A percentile compares a stretch with the other conserved stretches of the same genome.
Conservation (phyloP, 2,329 filamentous ascomycete species). For the Drechmeria coniospora region DNA sequence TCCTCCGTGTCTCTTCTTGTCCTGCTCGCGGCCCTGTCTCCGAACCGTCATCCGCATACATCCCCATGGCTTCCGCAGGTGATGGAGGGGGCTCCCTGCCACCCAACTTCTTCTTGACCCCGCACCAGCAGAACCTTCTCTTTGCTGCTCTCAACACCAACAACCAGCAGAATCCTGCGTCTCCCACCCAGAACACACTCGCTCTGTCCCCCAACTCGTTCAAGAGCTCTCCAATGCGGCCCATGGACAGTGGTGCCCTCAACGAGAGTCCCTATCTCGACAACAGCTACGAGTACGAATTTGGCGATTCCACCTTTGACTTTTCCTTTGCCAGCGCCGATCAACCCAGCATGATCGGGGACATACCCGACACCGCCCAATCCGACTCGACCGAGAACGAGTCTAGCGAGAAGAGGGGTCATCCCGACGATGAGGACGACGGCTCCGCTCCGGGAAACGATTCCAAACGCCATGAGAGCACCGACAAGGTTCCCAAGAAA, state of each 20-base stretch:
- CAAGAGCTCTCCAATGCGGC: conserved; percentile 31
- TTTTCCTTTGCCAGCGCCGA: conserved; percentile 37
- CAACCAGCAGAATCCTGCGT: conserved; percentile 21
- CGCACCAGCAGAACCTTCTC: conserved; percentile 61
- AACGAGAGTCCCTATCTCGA: conserved; percentile 75
- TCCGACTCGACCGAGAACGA: conserved; percentile 42
- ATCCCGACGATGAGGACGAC: conserved; percentile 54
- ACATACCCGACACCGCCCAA: conserved; percentile 42
- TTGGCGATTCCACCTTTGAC: conserved; percentile 64
- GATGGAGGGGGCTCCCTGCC: conserved; percentile 24
- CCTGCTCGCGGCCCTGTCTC: too few relatives aligned
- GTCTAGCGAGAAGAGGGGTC: conserved; percentile 54
- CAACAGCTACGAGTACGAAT: conserved; percentile 57
- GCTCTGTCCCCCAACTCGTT: conserved; percentile 33
- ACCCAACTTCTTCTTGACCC: conserved; percentile 52
- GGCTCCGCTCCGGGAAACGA: conserved; percentile 31
- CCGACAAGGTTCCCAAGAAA: conserved; percentile 84
- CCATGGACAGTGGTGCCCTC: conserved; percentile 26
- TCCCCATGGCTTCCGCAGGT: conserved; percentile 34
- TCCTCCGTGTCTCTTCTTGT: neutral
- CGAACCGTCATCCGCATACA: neutral
- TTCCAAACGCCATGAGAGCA: conserved; percentile 62
- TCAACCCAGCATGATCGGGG: conserved; percentile 58
- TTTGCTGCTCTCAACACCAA: conserved; percentile 66
- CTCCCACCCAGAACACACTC: conserved; percentile 20